Base-by-base conservation (phyloP, 1,284 basidiomycete genomes). In the Heterobasidion parviporum region DNA sequence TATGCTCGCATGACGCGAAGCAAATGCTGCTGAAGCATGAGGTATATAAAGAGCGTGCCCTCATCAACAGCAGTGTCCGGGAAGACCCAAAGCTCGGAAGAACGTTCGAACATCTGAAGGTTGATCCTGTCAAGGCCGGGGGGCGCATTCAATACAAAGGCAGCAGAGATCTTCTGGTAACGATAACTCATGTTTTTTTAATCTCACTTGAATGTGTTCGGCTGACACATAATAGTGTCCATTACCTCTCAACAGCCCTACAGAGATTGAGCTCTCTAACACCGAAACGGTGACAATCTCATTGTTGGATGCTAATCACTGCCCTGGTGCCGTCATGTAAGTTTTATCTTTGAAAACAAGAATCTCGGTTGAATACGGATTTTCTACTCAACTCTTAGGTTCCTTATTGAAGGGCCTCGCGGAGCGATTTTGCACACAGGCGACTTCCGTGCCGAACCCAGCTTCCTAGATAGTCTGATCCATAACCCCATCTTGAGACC, bases 241-340 rank as follows among this genome's bases (percentile, higher is more conserved):
- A 1, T 60, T 88, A 32, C 79, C 80, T 0, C 63, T 87, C 44
- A 75, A 90, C 59, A 78, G 74, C 5, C 89, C 93, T 0, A 89
- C 82, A 0, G 61, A 69, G 36, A 75, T 85, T 46, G 80, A 84
- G 16, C 71, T 94, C 18, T 76, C 73, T 8, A 75, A 80, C 6
- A 73, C 74, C 8, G 80, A 86, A 56, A 69, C 67, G 0, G 81
- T 94, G 2, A 84, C 75, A 0, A 78, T 97, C 57, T 96, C 93
- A 0, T 76, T 92, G 3, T 72, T 98, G 14, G 89, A 95, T 62
- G 94, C 95, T 1, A 98, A 98, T 65, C 95, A 98, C 67, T 97
- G 94, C 68, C 93, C 92, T 9, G 95, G 95, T 0, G 87, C 92
- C 0, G 83, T 92, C 34, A 97, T 98, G 94, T 94, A 64, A 50